Base-by-base conservation (phyloP, 1,139 yeast species). In the Blastobotrys ciferrii region DNA sequence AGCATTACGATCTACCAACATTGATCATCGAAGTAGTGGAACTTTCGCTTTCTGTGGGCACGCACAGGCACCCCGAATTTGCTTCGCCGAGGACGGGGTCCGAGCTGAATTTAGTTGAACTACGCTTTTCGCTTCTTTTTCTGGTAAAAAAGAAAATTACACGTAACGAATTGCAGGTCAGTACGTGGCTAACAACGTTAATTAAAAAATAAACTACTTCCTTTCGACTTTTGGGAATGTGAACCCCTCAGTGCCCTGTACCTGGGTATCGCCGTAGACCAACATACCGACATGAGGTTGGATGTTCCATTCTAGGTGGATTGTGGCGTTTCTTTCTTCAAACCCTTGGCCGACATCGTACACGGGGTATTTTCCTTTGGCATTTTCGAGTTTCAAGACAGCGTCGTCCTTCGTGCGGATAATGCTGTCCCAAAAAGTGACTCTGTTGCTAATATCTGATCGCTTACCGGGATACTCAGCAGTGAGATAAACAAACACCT, bases 371-470 rank as follows among this genome's bases (percentile, higher is more conserved):
- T 87, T 84, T 1, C 94, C 77, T 55, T 80, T 78, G 47, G 73
- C 77, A 53, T 79, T 76, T 15, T 61, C 66, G 53, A 87, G 68
- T 25, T 70, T 59, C 25, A 91, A 54, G 18, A 68, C 65, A 0
- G 96, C 94, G 31, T 80, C 78, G 2, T 80, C 77, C 58, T 74
- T 75, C 30, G 67, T 60, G 1, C 77, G 72, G 55, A 92, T 78
- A 56, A 92, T 91, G 60, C 78, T 78, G 68, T 92, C 98, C 98
- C 98, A 92, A 62, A 87, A 81, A 0, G 94, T 86, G 33, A 91
- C 87, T 53, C 81, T 81, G 69, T 84, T 87, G 18, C 68, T 65
- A 45, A 63, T 61, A 52, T 61, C 65, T 43, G 53, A 64, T 48
- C 70, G 59, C 57, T 75, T 76, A 1, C 92, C 92, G 11, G 84